Evolutionary conservation across 2,329 filamentous ascomycete genomes (phyloP), one percentile per base, ranked within the genome.

Genomic region (Tothia fuscella): DNA sequence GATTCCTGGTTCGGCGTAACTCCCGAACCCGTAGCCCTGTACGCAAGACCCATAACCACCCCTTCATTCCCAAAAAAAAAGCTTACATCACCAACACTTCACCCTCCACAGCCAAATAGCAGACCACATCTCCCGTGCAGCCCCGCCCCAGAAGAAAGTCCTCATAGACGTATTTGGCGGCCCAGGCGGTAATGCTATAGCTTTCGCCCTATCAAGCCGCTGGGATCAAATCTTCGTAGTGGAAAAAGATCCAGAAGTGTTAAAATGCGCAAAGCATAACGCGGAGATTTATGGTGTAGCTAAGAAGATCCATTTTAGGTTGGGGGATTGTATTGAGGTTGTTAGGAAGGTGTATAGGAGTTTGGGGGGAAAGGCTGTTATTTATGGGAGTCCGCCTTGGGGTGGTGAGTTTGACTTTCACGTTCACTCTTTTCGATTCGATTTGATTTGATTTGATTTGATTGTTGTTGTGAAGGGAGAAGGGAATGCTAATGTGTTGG

Each of bases 1-100:
- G 81, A 89, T 62, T 82, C 87, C 41, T 98, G 91, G 91, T 98
- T 91, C 58, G 91, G 88, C 42, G 88, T 96, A 6, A 98, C 93
- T 0, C 88, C 91, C 12, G 89, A 98, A 59, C 82, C 84, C 4
- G 76, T 98, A 21, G 91, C 91, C 46, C 78, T 72, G 84, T 91
- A 67, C 53, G 70, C 64, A 20, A 35, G 13, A 19, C 30, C 28
- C 30, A 35, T 10, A 9, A 35, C n/a, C n/a, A n/a, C n/a, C n/a
- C n/a, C 36, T 29, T 19, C 20, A 6, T 17, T 17, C 12, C 13
- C 1, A 25, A 10, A 14, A n/a, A 17, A 17, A 6, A 22, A 21
- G 12, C 21, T 17, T 6, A 10, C 24, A 10, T 16, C 12, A 3
- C 10, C 7, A 16, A 25, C 22, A 16, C 35, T 37, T 21, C 25